phyloP scores from a whole-genome alignment of 2,329 filamentous ascomycete genomes.

The Scortechinia acanthostroma region DNA sequence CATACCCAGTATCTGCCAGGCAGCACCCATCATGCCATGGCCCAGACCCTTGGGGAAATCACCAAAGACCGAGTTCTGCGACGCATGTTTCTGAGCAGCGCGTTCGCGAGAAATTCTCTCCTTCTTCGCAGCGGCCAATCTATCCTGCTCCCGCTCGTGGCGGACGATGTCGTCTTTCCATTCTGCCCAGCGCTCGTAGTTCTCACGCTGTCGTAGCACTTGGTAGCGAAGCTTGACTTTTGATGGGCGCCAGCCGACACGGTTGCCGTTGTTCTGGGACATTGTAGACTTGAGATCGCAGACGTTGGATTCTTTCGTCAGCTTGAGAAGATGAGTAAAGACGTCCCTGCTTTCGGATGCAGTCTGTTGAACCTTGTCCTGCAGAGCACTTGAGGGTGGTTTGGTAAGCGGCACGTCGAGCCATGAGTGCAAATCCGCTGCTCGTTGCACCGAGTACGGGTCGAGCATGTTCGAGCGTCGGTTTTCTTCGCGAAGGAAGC shows the following conservation, averaged over 20 bases:
- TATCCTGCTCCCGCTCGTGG: slow-evolving; percentile 23
- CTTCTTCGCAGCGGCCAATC: slow-evolving; percentile 19
- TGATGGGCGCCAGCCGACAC: slow-evolving; percentile 25
- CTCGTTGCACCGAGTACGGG: slow-evolving; percentile 6
- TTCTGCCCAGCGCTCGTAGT: slow-evolving; percentile 33
- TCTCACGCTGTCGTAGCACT: slow-evolving; percentile 30
- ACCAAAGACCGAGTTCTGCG: slow-evolving; percentile 2
- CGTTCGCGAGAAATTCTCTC: slow-evolving; percentile 17
- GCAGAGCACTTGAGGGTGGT: slow-evolving; percentile 18
- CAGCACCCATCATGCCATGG: slow-evolving; percentile 27
- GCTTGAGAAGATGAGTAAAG: slow-evolving; percentile 26
- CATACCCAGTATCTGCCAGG: slow-evolving; percentile 28
- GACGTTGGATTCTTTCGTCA: slow-evolving; percentile 27
- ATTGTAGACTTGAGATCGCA: slow-evolving; percentile 25
- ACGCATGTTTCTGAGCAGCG: slow-evolving; percentile 12
- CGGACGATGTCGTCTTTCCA: slow-evolving; percentile 27
- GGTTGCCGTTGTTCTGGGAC: slow-evolving; percentile 11
- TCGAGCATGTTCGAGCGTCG: slow-evolving; percentile 25
- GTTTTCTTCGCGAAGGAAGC: slow-evolving; percentile 33
- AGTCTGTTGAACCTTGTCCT: slow-evolving; percentile 20
- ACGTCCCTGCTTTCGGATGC: slow-evolving; percentile 29
- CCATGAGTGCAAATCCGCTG: slow-evolving; percentile 9
- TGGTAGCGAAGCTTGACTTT: slow-evolving; percentile 31
- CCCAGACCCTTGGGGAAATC: slow-evolving; percentile 18
- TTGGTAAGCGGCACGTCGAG: background rate